Percentiles rank a stretch among this genome's conserved stretches.
phyloP scores from a whole-genome alignment of 2,329 filamentous ascomycete genomes.

The Arthrinium phaeospermum region DNA sequence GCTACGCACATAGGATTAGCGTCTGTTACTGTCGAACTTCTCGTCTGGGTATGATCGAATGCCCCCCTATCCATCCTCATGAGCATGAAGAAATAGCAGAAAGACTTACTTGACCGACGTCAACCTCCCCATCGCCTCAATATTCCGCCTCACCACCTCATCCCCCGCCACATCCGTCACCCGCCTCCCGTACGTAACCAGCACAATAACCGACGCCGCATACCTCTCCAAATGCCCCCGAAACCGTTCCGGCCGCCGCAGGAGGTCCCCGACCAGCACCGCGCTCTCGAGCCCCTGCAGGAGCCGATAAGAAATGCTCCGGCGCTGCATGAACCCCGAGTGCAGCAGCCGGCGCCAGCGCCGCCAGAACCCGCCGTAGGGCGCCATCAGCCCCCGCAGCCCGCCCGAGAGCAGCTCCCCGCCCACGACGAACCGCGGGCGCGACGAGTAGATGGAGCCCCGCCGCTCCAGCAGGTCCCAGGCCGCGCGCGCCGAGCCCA shows the following conservation, averaged over 20 bases:
- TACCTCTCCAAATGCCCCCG: slow-evolving; percentile 42
- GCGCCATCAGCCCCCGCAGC: slow-evolving; percentile 49
- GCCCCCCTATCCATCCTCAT: background rate
- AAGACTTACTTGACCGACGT: slow-evolving; percentile 47
- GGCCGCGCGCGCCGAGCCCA: slow-evolving; percentile 48
- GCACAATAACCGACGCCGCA: slow-evolving; percentile 49
- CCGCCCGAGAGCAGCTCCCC: slow-evolving; percentile 48
- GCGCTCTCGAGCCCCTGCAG: slow-evolving; percentile 48
- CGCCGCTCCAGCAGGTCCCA: slow-evolving; percentile 51
- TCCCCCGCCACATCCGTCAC: slow-evolving; percentile 42
- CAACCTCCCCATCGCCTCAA: slow-evolving; percentile 49
- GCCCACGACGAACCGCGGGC: slow-evolving; percentile 53
- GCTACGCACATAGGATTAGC: slow-evolving; percentile 22
- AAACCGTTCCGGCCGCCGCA: slow-evolving; percentile 37
- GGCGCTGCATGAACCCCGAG: slow-evolving; percentile 49
- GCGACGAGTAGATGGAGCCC: slow-evolving; percentile 49
- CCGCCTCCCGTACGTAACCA: slow-evolving; percentile 47
- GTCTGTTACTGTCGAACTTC: background rate
- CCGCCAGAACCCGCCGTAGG: slow-evolving; percentile 48
- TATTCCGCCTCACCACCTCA: slow-evolving; percentile 44
- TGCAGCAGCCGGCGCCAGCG: slow-evolving; percentile 51
- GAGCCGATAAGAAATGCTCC: slow-evolving; percentile 48
- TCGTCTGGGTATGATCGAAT: no score
- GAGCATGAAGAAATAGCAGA: no score
- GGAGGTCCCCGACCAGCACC: slow-evolving; percentile 46